Percentiles rank a stretch among this genome's conserved stretches.
Evolutionary conservation across 495 filamentous ascomycete genomes (phyloP).

Genomic region (Trichoderma asperelloides): DNA sequence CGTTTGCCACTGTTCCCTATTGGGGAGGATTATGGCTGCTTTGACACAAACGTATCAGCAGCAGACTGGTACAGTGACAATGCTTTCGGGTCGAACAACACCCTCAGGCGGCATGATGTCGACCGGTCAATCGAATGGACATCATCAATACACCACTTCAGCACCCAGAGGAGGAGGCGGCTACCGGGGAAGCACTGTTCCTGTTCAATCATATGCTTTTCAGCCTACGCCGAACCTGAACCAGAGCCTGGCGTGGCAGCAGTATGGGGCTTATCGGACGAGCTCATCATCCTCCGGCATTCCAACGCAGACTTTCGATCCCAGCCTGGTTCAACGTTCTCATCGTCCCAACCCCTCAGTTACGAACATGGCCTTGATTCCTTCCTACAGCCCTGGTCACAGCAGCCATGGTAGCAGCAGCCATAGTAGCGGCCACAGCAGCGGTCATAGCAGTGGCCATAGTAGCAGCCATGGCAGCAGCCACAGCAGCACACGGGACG

Average conservation of each 20-base stretch:
- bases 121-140: slow-evolving; percentile 17
- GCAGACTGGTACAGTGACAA: slow-evolving; percentile 68
- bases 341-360: slow-evolving; percentile 54
- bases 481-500: slow-evolving; percentile 21
- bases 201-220: slow-evolving; percentile 80
- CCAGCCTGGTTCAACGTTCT: slow-evolving; percentile 37
- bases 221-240: slow-evolving; percentile 62
- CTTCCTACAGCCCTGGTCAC: neutral
- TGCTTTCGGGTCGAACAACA: slow-evolving; percentile 70
- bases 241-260: slow-evolving; percentile 50
- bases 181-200: slow-evolving; percentile 53
- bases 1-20: neutral
- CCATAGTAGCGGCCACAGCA: neutral
- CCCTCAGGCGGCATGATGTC: slow-evolving; percentile 62
- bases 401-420: neutral
- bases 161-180: slow-evolving; percentile 35
- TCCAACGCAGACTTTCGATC: slow-evolving; percentile 40
- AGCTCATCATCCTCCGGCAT: slow-evolving; percentile 53
- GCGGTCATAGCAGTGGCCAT: slow-evolving; percentile 14
- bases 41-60: slow-evolving; percentile 84
- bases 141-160: slow-evolving; percentile 22
- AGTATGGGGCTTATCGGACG: slow-evolving; percentile 59
- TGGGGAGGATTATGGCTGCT: slow-evolving; percentile 61
- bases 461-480: slow-evolving; percentile 16
- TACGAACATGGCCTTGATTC: slow-evolving; percentile 20